A percentile compares a stretch with the other conserved stretches of the same genome.
These are phyloP conservation scores for Boletus vinaceobasis DNA, from an alignment of 768 basidiomycete species.

Conservation along the genomic window DNA sequence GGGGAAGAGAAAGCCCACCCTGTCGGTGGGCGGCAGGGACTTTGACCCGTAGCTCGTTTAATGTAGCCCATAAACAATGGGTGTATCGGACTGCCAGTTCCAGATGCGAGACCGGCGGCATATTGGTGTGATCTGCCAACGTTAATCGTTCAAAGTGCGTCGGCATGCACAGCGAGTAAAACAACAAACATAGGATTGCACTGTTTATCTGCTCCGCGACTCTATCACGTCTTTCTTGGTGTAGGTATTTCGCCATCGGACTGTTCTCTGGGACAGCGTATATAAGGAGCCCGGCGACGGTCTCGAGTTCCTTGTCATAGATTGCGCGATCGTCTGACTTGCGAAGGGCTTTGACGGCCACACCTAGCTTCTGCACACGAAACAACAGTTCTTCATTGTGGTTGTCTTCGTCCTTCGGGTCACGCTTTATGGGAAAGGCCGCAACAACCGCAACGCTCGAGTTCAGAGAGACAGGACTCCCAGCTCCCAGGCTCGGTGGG, in stretches of 20 bases:
- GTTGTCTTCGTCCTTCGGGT: constrained; percentile 34
- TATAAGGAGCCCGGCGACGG: constrained; percentile 77
- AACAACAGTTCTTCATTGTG: constrained; percentile 49
- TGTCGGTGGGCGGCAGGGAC: constrained; percentile 38
- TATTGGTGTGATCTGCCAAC: constrained; percentile 46
- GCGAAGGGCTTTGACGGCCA: constrained; percentile 53
- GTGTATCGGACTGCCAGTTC: constrained; percentile 69
- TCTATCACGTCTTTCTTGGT: constrained; percentile 70
- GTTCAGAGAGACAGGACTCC: constrained; percentile 5
- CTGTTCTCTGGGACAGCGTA: constrained; percentile 79
- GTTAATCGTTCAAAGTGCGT: constrained; percentile 1
- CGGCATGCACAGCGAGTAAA: background rate
- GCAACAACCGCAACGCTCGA: constrained; percentile 6
- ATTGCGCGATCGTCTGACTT: constrained; percentile 52
- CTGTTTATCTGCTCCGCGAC: constrained; percentile 87
- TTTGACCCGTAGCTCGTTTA: constrained; percentile 49
- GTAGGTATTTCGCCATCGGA: constrained; percentile 70
- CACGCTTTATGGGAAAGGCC: constrained; percentile 7
- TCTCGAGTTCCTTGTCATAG: constrained; percentile 68
- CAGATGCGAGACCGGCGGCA: constrained; percentile 54
- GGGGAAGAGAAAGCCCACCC: constrained; percentile 47
- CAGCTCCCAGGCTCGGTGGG: constrained; percentile 16
- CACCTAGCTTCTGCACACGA: constrained; percentile 65
- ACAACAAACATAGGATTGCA: constrained; percentile 73
- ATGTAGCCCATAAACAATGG: constrained; percentile 53